A percentile compares a stretch with the other conserved stretches of the same genome.
Conservation (phyloP, 768 basidiomycete species). For the Leccinum boreale region DNA sequence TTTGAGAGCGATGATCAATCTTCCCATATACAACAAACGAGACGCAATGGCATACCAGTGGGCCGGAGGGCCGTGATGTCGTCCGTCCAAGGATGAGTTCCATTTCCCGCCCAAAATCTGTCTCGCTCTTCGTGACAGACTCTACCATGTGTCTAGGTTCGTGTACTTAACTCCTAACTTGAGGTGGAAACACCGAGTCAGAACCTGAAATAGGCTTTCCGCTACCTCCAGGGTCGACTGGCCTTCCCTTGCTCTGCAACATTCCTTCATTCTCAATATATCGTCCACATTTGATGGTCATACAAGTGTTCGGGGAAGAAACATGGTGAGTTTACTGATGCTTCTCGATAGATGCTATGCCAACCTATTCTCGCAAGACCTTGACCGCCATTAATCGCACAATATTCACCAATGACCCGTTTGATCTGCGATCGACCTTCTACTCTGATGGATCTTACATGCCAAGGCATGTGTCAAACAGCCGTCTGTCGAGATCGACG, state of each 20-base stretch:
- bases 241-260: slow-evolving; percentile 34
- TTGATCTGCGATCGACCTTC: slow-evolving; percentile 22
- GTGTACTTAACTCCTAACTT: not conserved
- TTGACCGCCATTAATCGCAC: slow-evolving; percentile 24
- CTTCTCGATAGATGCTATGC: not conserved
- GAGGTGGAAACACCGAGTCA: slow-evolving; percentile 15
- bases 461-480: not conserved
- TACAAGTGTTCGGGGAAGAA: slow-evolving; percentile 31
- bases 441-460: slow-evolving; percentile 26
- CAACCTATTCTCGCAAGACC: slow-evolving; percentile 22
- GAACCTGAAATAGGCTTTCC: slow-evolving; percentile 15
- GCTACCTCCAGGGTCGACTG: slow-evolving; percentile 50
- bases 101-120: not conserved
- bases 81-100: not conserved
- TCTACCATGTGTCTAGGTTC: not conserved
- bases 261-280: slow-evolving; percentile 14
- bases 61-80: not conserved
- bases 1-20: not conserved
- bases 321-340: slow-evolving; percentile 21
- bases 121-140: too few species aligned
- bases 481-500: not conserved
- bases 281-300: slow-evolving; percentile 27
- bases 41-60: not conserved
- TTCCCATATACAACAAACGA: not conserved
- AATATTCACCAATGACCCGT: slow-evolving; percentile 18